Evolutionary conservation across 345 rosid genomes (phyloP).

Genomic region (Sonneratia alba): DNA sequence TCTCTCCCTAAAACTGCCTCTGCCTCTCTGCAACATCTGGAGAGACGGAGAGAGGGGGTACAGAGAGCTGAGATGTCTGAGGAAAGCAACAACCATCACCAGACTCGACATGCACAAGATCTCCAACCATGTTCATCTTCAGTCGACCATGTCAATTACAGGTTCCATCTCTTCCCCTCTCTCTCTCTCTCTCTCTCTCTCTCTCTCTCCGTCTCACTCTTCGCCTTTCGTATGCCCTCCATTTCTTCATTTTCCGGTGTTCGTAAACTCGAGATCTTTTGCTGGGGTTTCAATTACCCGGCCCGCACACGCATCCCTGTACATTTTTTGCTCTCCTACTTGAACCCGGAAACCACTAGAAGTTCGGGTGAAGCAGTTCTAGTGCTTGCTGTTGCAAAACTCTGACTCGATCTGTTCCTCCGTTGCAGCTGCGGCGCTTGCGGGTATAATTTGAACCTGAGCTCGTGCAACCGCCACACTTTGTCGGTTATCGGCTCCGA

Average conservation of each 20-base stretch:
- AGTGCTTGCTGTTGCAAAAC: not conserved
- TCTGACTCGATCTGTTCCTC: not conserved
- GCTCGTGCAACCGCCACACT: constrained; percentile 19
- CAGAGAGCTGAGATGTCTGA: constrained; percentile 3
- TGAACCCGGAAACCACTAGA: not conserved
- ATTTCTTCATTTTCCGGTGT: no score
- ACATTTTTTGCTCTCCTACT: no score
- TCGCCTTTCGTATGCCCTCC: no score
- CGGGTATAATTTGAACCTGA: constrained; percentile 17
- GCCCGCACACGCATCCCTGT: no score
- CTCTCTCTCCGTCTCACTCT: not conserved
- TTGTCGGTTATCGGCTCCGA: constrained; percentile 12
- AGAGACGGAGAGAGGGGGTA: not conserved
- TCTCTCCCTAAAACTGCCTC: no score
- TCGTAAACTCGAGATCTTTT: no score
- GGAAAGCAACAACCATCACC: not conserved
- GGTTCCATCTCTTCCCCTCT: not conserved
- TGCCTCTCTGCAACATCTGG: no score
- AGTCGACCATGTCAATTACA: constrained; percentile 3
- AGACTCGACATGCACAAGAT: not conserved
- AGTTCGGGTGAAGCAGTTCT: not conserved
- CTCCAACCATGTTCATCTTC: constrained; percentile 4
- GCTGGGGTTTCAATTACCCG: no score
- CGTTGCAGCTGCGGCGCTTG: constrained; percentile 20
- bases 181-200: not conserved